Conservation (phyloP, 257 asterid genomes). For the Petunia axillaris region DNA sequence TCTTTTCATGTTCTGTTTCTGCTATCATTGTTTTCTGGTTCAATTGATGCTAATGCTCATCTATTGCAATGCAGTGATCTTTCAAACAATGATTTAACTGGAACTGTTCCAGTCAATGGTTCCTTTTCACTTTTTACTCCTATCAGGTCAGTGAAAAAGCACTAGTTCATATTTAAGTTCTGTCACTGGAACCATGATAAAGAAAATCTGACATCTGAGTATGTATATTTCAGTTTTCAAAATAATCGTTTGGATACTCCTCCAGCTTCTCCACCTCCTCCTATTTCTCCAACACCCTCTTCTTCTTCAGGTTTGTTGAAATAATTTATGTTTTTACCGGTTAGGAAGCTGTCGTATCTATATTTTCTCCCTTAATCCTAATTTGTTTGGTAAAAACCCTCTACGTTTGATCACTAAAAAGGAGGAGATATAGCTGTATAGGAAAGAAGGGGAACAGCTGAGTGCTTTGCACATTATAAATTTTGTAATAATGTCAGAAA, state of each 20-base stretch:
- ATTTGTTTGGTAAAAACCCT: neutral
- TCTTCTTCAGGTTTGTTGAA: conserved; percentile 49
- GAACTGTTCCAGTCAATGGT: conserved; percentile 78
- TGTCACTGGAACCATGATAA: conserved; percentile 21
- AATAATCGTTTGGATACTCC: conserved; percentile 51
- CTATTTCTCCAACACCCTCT: conserved; percentile 57
- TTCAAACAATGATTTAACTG: conserved; percentile 68
- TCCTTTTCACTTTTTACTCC: conserved; percentile 93
- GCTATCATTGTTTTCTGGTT: conserved; percentile 22
- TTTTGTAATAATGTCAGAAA: neutral
- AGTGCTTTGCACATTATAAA: conserved; percentile 20
- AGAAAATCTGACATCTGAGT: conserved; percentile 35
- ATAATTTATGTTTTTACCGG: neutral
- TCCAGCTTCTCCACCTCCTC: conserved; percentile 80
- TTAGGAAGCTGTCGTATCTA: neutral
- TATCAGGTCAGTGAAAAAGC: conserved; percentile 62
- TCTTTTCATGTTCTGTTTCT: neutral
- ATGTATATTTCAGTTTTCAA: conserved; percentile 61
- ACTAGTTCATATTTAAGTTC: conserved; percentile 21
- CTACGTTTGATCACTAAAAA: neutral
- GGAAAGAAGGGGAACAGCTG: neutral
- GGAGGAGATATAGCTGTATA: neutral
- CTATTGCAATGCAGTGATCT: conserved; percentile 76
- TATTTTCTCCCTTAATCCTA: neutral
- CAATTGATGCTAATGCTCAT: conserved; percentile 25